Base-by-base conservation (phyloP, 2,329 filamentous ascomycete genomes). In the Akanthomyces dipterigenus region DNA sequence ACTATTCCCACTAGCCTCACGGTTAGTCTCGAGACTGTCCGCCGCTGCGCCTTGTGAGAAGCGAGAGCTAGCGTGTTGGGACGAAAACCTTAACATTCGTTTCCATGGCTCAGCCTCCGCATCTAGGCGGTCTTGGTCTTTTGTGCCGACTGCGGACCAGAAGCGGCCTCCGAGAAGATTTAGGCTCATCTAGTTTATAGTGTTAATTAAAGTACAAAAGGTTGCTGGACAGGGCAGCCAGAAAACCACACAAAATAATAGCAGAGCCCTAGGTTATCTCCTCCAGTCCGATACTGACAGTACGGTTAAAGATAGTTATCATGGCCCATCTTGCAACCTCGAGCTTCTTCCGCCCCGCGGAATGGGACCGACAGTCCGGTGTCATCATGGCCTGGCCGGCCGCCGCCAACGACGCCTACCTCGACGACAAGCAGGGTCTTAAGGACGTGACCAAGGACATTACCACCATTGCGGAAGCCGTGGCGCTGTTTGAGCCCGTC, bases 401-500 rank as follows among this genome's bases (percentile, higher is more conserved):
- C 38, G 45, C 45, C 36, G 60, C 51, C 38, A 62, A 55, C 46
- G 45, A 57, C 53, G 60, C 60, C 43, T 62, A 62, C 46, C 36
- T 38, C n/a, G 60, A 62, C 38, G 60, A 57, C 36, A 46, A 53
- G 36, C 48, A 54, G 49, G 60, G 54, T 6, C 53, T 62, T 36
- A 45, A 46, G 26, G 46, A 46, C 28, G 64, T 64, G 28, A 68
- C 65, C 11, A 20, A 46, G 18, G 70, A 72, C 55, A 64, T 72
- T 12, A 68, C 65, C 3, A 49, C 63, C 12, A 65, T 71, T 8
- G 66, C 70, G 6, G 61, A 65, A 6, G 68, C 69, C 3, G 61
- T 71, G 1, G 64, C 68, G 5, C 55, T 63, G 0, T 71, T 71
- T 50, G 63, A 71, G 28, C 68, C 68, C 5, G 69, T 71, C 2